phyloP scores from a whole-genome alignment of 108 stramenopile species.

The Parmales sp. region DNA sequence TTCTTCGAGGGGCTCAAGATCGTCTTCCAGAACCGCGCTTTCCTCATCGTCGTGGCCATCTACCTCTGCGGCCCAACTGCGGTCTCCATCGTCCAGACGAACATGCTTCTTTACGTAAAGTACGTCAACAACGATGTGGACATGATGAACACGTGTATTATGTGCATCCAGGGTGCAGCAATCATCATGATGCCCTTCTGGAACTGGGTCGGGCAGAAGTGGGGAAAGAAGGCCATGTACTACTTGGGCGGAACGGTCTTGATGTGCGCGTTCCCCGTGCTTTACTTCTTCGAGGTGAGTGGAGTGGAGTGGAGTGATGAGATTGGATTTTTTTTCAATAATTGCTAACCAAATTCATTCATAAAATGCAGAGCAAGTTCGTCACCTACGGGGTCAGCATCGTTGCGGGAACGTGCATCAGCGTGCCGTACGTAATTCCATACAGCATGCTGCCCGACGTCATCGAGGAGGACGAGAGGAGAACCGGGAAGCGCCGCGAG shows the following conservation, averaged over 20 bases:
- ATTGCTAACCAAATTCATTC: neutral
- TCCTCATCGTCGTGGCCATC: neutral
- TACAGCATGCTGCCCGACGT: neutral
- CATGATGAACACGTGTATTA: neutral
- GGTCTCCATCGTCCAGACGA: neutral
- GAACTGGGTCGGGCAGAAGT: neutral
- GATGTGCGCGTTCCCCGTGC: neutral
- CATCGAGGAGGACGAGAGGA: neutral
- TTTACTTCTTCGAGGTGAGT: neutral
- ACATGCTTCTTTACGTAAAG: neutral
- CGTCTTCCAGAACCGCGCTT: neutral
- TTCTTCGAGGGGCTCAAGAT: neutral
- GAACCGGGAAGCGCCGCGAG: neutral
- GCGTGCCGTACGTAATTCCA: neutral
- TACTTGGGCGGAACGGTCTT: neutral
- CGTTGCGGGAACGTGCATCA: neutral
- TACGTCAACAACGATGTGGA: neutral
- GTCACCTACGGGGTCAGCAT: too few relatives aligned
- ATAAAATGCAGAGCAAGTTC: too few relatives aligned
- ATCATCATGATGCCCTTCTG: neutral
- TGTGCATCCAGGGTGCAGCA: neutral
- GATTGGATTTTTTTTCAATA: neutral
- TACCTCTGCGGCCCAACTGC: neutral
- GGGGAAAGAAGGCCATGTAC: neutral
- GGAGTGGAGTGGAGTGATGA: neutral